A percentile compares a stretch with the other conserved stretches of the same genome.
Conservation (phyloP, 2,329 filamentous ascomycete species). For the Coniella vitis region DNA sequence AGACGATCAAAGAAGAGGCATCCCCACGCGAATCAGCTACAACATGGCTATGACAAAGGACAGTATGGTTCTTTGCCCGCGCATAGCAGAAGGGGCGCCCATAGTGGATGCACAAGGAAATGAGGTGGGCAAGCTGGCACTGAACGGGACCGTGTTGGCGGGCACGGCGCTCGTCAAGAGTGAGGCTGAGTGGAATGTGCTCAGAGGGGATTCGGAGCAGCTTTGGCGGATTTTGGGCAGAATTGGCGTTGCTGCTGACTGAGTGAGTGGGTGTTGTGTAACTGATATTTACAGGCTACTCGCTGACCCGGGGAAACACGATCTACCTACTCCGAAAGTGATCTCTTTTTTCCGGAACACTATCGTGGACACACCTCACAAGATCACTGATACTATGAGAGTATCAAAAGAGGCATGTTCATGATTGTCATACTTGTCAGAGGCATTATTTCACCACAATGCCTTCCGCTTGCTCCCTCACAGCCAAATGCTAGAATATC, state of each 20-base stretch:
- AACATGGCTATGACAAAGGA: slow-evolving; percentile 54
- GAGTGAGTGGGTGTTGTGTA: not conserved
- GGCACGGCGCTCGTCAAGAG: slow-evolving; percentile 58
- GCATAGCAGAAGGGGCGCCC: slow-evolving; percentile 42
- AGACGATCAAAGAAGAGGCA: slow-evolving; percentile 18
- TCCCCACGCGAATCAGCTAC: slow-evolving; percentile 52
- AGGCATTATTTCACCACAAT: too few species aligned
- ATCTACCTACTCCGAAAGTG: too few species aligned
- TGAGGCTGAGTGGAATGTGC: slow-evolving; percentile 47
- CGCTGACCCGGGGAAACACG: too few species aligned
- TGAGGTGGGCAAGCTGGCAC: slow-evolving; percentile 36
- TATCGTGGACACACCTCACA: too few species aligned
- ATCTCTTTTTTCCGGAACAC: too few species aligned
- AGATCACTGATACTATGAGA: too few species aligned
- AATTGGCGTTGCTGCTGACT: slow-evolving; percentile 30
- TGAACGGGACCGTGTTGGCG: slow-evolving; percentile 59
- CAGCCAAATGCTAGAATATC: too few species aligned
- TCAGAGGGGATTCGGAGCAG: slow-evolving; percentile 34
- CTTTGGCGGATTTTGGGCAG: slow-evolving; percentile 33
- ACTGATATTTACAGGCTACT: too few species aligned
- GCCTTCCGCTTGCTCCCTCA: too few species aligned
- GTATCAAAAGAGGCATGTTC: too few species aligned
- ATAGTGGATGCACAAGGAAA: slow-evolving; percentile 20
- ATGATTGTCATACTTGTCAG: too few species aligned
- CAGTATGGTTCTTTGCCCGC: slow-evolving; percentile 48